Conservation (phyloP, 768 basidiomycete species). For the Coprinopsis sp. region DNA sequence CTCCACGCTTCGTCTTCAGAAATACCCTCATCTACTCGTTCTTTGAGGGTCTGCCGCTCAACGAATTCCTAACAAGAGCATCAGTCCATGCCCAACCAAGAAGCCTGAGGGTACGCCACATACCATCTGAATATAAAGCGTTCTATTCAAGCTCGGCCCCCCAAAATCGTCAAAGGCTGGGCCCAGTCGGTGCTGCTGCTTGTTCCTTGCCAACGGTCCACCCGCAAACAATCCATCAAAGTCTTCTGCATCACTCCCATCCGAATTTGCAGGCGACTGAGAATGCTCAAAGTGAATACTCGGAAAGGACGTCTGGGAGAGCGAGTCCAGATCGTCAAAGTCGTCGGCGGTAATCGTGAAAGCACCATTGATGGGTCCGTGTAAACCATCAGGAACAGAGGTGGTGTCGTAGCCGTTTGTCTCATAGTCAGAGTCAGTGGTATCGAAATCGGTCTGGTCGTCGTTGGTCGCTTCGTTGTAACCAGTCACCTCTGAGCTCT, state of each 20-base stretch:
- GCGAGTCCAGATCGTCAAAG: constrained; percentile 51
- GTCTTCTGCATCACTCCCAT: constrained; percentile 22
- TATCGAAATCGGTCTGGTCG: constrained; percentile 34
- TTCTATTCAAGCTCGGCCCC: constrained; percentile 42
- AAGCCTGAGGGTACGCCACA: constrained; percentile 8
- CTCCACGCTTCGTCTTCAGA: constrained; percentile 86
- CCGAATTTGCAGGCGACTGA: constrained; percentile 30
- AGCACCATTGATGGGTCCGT: constrained; percentile 44
- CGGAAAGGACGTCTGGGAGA: constrained; percentile 65
- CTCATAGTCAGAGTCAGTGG: constrained; percentile 39
- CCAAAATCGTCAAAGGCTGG: too few relatives aligned
- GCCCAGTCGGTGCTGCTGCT: constrained; percentile 22
- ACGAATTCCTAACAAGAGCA: constrained; percentile 66
- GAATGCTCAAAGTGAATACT: constrained; percentile 76
- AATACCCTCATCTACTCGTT: constrained; percentile 80
- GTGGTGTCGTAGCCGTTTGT: constrained; percentile 4
- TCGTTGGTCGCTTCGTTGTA: too few relatives aligned
- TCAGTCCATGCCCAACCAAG: not conserved
- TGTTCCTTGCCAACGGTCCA: constrained; percentile 13
- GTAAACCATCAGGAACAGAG: constrained; percentile 33
- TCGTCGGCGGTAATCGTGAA: constrained; percentile 61
- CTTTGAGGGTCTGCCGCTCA: constrained; percentile 84
- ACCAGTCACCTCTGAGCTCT: constrained; percentile 23
- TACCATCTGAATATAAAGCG: constrained; percentile 94
- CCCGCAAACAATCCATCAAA: constrained; percentile 20